Percentiles rank a stretch among this genome's conserved stretches.
Evolutionary conservation across 148 eudicot species (phyloP).

Genomic region (Bassia scoparia): DNA sequence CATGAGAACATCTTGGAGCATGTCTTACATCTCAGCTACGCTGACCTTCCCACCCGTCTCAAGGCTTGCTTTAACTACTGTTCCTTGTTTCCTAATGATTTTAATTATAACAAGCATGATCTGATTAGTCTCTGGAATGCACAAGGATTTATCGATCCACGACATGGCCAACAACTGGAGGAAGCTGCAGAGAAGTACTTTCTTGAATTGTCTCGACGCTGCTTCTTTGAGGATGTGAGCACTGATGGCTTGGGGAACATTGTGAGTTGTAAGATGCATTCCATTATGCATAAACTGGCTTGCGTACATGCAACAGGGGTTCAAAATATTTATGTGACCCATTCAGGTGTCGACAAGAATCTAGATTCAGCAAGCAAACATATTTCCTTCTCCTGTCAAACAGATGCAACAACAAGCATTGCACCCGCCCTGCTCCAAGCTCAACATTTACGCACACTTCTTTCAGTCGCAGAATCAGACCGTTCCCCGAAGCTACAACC

Average conservation of each 20-base stretch:
- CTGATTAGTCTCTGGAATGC: slow-evolving; percentile 30
- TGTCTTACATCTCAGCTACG: slow-evolving; percentile 11
- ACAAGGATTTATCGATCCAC: slow-evolving; percentile 24
- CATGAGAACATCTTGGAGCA: not conserved
- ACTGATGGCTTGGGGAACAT: slow-evolving; percentile 22
- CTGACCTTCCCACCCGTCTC: slow-evolving; percentile 22
- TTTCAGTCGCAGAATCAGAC: slow-evolving; percentile 21
- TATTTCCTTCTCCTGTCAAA: slow-evolving; percentile 3
- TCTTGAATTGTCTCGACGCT: slow-evolving; percentile 22
- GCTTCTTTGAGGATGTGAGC: slow-evolving; percentile 15
- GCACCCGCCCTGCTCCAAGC: not conserved
- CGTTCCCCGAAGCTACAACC: not conserved
- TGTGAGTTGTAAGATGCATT: slow-evolving; percentile 28
- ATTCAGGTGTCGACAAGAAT: not conserved
- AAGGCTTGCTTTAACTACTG: slow-evolving; percentile 29
- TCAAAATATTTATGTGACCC: not conserved
- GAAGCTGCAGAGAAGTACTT: slow-evolving; percentile 20
- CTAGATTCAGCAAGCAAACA: slow-evolving; percentile 8
- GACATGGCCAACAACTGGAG: not conserved
- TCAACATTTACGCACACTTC: slow-evolving; percentile 22
- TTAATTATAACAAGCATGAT: slow-evolving; percentile 23
- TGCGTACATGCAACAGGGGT: not conserved
- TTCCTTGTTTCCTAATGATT: slow-evolving; percentile 28
- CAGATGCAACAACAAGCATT: slow-evolving; percentile 6
- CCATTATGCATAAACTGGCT: slow-evolving; percentile 9